Conservation (phyloP, 805 yeast species). For the Teunomyces aglyptinius region DNA sequence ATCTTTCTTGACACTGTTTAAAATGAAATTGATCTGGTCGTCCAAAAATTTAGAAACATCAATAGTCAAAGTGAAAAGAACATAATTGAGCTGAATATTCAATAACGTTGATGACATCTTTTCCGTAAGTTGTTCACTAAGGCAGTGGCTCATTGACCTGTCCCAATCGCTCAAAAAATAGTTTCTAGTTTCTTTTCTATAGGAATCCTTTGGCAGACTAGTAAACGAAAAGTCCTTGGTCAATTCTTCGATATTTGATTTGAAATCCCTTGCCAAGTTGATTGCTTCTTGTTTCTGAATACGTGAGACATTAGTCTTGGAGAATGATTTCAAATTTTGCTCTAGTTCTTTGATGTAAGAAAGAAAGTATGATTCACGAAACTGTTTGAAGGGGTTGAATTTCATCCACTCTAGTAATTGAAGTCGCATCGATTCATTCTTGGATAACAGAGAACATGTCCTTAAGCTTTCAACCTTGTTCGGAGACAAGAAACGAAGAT, state of each 20-base stretch:
- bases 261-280: conserved; percentile 19
- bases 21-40: conserved; percentile 3
- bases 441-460: conserved; percentile 15
- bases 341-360: conserved; percentile 17
- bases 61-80: conserved; percentile 32
- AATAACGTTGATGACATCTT: conserved; percentile 25
- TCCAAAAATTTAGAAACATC: conserved; percentile 27
- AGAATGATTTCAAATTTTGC: conserved; percentile 12
- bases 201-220: conserved; percentile 3
- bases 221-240: conserved; percentile 18
- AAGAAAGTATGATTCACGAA: conserved; percentile 20
- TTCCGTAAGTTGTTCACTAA: conserved; percentile 24
- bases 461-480: conserved; percentile 9
- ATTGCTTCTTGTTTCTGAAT: conserved; percentile 17
- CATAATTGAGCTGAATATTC: conserved; percentile 37
- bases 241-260: conserved; percentile 18
- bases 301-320: conserved; percentile 14
- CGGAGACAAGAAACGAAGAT: conserved; percentile 28
- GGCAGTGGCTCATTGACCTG: conserved; percentile 22
- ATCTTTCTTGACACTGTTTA: conserved; percentile 1
- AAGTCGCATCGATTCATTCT: conserved; percentile 10
- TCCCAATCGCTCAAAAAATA: conserved; percentile 32
- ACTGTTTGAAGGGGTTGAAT: conserved; percentile 33
- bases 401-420: conserved; percentile 40
- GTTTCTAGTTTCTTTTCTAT: background rate